Evolutionary conservation across 1,284 basidiomycete genomes (phyloP).

Genomic region (Rhodotorula mucilaginosa): DNA sequence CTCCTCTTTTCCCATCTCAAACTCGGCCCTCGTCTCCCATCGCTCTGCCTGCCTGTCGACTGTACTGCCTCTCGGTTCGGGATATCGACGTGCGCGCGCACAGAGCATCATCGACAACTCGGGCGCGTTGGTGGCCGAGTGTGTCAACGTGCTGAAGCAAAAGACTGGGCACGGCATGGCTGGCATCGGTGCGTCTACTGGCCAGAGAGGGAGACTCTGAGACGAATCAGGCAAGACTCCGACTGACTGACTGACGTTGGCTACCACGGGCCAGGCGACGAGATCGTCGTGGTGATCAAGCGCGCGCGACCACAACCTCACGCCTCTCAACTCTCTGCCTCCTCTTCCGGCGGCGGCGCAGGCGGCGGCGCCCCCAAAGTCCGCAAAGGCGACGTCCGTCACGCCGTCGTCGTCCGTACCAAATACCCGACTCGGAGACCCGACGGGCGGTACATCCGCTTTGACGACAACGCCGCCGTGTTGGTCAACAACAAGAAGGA

Average conservation of each 20-base stretch:
- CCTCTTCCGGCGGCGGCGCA: slow-evolving; percentile 52
- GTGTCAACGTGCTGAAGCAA: slow-evolving; percentile 93
- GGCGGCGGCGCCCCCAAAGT: slow-evolving; percentile 58
- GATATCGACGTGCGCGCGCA: slow-evolving; percentile 83
- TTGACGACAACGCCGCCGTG: slow-evolving; percentile 98
- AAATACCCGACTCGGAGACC: slow-evolving; percentile 75
- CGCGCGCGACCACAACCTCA: slow-evolving; percentile 73
- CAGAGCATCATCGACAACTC: slow-evolving; percentile 89
- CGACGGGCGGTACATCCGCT: slow-evolving; percentile 82
- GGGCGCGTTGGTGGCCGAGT: slow-evolving; percentile 92
- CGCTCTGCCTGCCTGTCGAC: slow-evolving; percentile 1
- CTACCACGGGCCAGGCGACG: slow-evolving; percentile 57
- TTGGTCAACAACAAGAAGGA: slow-evolving; percentile 95
- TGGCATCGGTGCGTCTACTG: slow-evolving; percentile 53
- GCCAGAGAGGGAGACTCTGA: no score
- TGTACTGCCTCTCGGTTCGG: background rate
- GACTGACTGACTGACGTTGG: no score
- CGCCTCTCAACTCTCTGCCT: slow-evolving; percentile 55
- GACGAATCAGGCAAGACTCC: no score
- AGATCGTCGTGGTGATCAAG: slow-evolving; percentile 95
- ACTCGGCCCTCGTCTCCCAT: slow-evolving; percentile 4
- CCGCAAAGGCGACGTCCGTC: slow-evolving; percentile 84
- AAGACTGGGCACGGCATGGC: slow-evolving; percentile 78
- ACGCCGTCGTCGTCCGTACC: slow-evolving; percentile 92
- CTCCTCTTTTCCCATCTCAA: background rate